Base-by-base conservation (phyloP, 768 basidiomycete genomes). In the Infundibulicybe gibba region DNA sequence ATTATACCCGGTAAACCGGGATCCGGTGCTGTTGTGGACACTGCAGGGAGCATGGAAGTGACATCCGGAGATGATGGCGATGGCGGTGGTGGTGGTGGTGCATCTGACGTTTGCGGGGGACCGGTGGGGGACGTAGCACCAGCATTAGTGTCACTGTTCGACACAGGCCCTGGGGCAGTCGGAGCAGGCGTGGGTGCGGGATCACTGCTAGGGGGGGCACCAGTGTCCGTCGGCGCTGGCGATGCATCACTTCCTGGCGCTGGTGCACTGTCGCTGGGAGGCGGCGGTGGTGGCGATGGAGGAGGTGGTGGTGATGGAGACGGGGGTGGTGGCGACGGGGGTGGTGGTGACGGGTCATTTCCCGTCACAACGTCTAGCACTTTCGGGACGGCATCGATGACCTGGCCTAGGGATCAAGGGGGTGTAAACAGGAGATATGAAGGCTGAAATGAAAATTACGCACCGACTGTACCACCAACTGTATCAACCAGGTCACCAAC, bases 81-180 rank as follows among this genome's bases (percentile, higher is more conserved):
- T 34, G 37, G 47, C 53, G 5, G 49, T 35, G 21, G 30, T 34
- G 6, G 49, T 32, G 30, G 41, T 17, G 31, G 43, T 45, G 46
- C 33, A 38, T 19, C 17, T 6, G 35, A 21, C 38, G 47, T 19
- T 6, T 37, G 30, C 12, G 44, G 15, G n/a, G 37, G 10, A 6
- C 21, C 31, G 14, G 39, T 33, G 12, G 46, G 39, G n/a, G 47
- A 42, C 12, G 40, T 14, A 14, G n/a, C 17, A 13, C 16, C 21
- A 40, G 49, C 49, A 11, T 31, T 41, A 14, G 33, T 30, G 15
- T 14, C 17, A 38, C 35, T 19, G 35, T 34, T 34, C 33, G 33
- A 34, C 10, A 15, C 15, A 10, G 33, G 33, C 33, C 15, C 33
- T 10, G 33, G 15, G 33, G n/a, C n/a, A n/a, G 49, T n/a, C 35